These are phyloP conservation scores for Beauveria pseudobassiana DNA, from an alignment of 2,329 filamentous ascomycete genomes.

Conservation along the genomic window DNA sequence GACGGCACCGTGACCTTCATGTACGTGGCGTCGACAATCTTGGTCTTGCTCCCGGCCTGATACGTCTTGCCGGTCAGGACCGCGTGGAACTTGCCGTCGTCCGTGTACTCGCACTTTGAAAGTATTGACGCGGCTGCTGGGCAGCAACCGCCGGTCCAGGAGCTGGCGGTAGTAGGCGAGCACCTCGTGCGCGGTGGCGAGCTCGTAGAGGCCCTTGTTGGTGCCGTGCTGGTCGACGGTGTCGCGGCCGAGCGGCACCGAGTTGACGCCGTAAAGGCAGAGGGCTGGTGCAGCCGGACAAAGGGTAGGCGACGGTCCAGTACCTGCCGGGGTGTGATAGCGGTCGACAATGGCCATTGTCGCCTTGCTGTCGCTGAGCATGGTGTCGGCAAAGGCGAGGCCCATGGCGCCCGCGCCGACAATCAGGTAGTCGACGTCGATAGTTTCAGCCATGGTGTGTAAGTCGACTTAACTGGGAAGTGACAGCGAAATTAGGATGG, in stretches of 20 bases:
- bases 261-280: constrained; percentile 7
- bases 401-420: constrained; percentile 4
- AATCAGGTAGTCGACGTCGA: constrained; percentile 7
- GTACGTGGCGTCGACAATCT: constrained; percentile 7
- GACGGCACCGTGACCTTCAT: constrained; percentile 1
- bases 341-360: constrained; percentile 8
- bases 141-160: background rate
- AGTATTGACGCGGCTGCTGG: constrained; percentile 1
- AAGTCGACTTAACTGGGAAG: background rate
- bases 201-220: constrained; percentile 3
- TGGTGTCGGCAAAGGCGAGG: constrained; percentile 7
- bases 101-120: constrained; percentile 4
- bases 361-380: constrained; percentile 4
- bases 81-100: background rate
- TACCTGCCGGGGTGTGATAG: constrained; percentile 2
- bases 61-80: background rate
- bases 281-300: constrained; percentile 3
- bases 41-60: background rate
- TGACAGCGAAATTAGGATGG: too few relatives aligned
- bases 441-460: background rate
- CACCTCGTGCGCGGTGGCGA: constrained; percentile 7
- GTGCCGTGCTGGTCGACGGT: constrained; percentile 1
- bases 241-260: background rate
- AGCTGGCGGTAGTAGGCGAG: constrained; percentile 8
- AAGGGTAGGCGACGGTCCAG: constrained; percentile 10